These are phyloP conservation scores for Ceratocystis variospora DNA, from an alignment of 2,329 filamentous ascomycete genomes.

Conservation along the genomic window DNA sequence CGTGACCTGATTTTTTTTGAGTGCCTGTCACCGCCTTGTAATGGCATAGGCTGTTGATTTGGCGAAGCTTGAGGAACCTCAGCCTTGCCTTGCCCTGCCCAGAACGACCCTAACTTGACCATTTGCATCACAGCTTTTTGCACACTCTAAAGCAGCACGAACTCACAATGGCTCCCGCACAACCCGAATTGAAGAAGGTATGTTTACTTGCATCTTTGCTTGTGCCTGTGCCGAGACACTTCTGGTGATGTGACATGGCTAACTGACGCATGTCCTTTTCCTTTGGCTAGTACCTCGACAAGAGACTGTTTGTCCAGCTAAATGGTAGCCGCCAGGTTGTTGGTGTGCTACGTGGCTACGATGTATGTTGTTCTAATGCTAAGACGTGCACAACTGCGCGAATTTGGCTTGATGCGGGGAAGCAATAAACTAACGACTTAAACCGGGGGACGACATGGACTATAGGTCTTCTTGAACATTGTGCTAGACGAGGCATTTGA, in stretches of 20 bases:
- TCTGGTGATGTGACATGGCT: no score
- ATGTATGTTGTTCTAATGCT: constrained; percentile 48
- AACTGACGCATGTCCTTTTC: background rate
- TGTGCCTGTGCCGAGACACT: background rate
- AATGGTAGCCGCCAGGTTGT: constrained; percentile 97
- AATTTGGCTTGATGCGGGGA: background rate
- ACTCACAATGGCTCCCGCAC: constrained; percentile 82
- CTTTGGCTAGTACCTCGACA: constrained; percentile 80
- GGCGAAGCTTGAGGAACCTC: background rate
- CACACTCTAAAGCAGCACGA: constrained; percentile 2
- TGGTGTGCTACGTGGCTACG: constrained; percentile 85
- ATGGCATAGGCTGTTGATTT: background rate
- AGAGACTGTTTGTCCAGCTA: constrained; percentile 91
- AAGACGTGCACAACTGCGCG: background rate
- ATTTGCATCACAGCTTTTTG: constrained; percentile 2
- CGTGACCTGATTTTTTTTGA: constrained; percentile 29
- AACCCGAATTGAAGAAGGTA: constrained; percentile 98
- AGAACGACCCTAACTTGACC: background rate
- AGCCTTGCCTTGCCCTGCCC: constrained; percentile 7
- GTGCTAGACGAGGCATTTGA: constrained; percentile 94
- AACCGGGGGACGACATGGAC: background rate
- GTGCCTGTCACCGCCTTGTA: background rate
- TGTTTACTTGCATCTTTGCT: background rate
- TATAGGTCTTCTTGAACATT: constrained; percentile 94
- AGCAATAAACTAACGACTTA: background rate